These are phyloP conservation scores for Ceriops tagal DNA, from an alignment of 345 rosid species.

Conservation along the genomic window DNA sequence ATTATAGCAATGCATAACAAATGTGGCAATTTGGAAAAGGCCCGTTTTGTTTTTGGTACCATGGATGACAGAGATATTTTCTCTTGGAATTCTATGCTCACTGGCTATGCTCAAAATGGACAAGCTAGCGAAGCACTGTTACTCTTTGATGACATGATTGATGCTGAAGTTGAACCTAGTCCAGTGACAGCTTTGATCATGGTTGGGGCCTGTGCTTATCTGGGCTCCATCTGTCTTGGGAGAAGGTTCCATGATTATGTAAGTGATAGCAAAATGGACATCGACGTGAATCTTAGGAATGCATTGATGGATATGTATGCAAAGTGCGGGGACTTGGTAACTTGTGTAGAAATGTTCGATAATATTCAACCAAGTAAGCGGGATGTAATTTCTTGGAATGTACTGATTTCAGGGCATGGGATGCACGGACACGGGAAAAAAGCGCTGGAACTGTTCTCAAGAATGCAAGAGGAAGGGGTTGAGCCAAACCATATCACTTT, in stretches of 20 bases:
- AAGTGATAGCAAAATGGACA: constrained; percentile 24
- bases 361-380: constrained; percentile 26
- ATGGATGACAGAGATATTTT: constrained; percentile 42
- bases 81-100: constrained; percentile 61
- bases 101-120: constrained; percentile 50
- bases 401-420: constrained; percentile 53
- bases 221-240: constrained; percentile 42
- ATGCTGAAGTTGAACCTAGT: constrained; percentile 28
- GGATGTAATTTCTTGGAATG: constrained; percentile 45
- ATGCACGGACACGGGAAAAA: constrained; percentile 45
- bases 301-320: constrained; percentile 56
- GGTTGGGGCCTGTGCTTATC: constrained; percentile 51
- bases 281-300: constrained; percentile 36
- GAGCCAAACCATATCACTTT: constrained; percentile 52
- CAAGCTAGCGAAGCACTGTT: constrained; percentile 47
- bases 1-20: constrained; percentile 46
- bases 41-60: constrained; percentile 43
- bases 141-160: constrained; percentile 45
- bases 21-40: constrained; percentile 37
- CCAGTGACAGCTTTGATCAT: constrained; percentile 49
- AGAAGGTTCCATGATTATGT: constrained; percentile 37
- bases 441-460: constrained; percentile 41
- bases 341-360: constrained; percentile 41
- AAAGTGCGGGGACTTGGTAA: constrained; percentile 53
- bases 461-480: constrained; percentile 42